Percentiles rank a stretch among this genome's conserved stretches.
Evolutionary conservation across 2,329 filamentous ascomycete species (phyloP).

Genomic region (Paracorniculantispora psalliotae): DNA sequence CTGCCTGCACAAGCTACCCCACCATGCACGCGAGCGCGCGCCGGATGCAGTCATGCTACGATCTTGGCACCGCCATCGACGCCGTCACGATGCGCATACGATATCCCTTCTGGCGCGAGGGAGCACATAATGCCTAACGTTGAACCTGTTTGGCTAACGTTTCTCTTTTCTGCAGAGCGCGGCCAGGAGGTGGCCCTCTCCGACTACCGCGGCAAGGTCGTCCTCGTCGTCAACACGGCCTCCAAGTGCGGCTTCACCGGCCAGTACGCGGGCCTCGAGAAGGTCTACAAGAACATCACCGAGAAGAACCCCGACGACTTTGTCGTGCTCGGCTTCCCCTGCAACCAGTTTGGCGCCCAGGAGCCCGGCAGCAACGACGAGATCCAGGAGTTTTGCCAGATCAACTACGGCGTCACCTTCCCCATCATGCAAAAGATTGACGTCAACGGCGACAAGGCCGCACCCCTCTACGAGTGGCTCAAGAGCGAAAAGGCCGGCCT

Average conservation of each 20-base stretch:
- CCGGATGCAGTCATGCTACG: background rate
- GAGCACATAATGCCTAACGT: background rate
- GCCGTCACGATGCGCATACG: background rate
- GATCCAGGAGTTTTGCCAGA: conserved; percentile 78
- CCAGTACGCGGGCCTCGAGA: conserved; percentile 87
- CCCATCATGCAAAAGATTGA: conserved; percentile 88
- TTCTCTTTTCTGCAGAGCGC: conserved; percentile 30
- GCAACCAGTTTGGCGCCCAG: conserved; percentile 94
- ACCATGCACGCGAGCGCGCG: background rate
- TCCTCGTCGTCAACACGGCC: conserved; percentile 95
- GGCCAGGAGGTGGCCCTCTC: conserved; percentile 66
- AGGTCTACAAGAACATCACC: conserved; percentile 75
- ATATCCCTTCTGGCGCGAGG: background rate
- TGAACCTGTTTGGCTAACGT: background rate
- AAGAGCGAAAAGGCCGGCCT: conserved; percentile 72
- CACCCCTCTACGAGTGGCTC: conserved; percentile 74
- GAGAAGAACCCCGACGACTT: conserved; percentile 69
- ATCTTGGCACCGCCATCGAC: background rate
- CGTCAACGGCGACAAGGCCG: conserved; percentile 81
- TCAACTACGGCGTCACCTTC: conserved; percentile 91
- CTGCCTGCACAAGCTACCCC: conserved; percentile 6
- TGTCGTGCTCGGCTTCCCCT: conserved; percentile 89
- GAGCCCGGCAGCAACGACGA: conserved; percentile 80
- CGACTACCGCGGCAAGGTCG: conserved; percentile 81
- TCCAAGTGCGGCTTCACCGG: conserved; percentile 99